Percentiles rank a stretch among this genome's conserved stretches.
These are phyloP conservation scores for Leptodontidium sp. DNA, from an alignment of 2,329 filamentous ascomycete genomes.

Conservation along the genomic window DNA sequence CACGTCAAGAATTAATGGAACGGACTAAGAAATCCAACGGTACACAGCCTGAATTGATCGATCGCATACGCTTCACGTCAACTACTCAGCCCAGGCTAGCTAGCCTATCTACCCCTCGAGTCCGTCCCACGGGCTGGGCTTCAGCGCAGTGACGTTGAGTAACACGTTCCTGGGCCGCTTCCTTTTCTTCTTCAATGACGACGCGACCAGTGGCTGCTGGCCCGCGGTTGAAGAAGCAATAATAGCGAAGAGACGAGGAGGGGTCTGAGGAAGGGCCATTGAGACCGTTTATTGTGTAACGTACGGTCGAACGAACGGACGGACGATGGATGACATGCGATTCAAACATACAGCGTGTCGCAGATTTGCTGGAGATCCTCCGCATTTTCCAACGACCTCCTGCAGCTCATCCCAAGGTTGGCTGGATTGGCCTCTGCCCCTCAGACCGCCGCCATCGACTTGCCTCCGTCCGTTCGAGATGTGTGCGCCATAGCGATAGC, in stretches of 20 bases:
- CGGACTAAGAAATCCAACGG: not conserved
- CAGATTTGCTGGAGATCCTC: constrained; percentile 22
- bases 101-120: not conserved
- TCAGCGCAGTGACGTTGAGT: constrained; percentile 18
- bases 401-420: constrained; percentile 13
- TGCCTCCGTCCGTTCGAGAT: not conserved
- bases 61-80: constrained; percentile 7
- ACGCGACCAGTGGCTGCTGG: not conserved
- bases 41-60: constrained; percentile 9
- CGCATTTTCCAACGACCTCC: constrained; percentile 13
- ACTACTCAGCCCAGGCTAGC: not conserved
- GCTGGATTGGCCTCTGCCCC: not conserved
- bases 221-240: not conserved
- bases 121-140: constrained; percentile 5
- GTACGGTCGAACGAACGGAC: not conserved
- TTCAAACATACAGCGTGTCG: constrained; percentile 14
- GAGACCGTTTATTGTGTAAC: constrained; percentile 17
- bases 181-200: not conserved
- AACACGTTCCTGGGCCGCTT: not conserved
- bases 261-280: not conserved
- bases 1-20: not conserved
- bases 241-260: not conserved
- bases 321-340: constrained; percentile 5
- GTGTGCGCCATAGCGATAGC: constrained; percentile 6
- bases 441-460: constrained; percentile 13